Base-by-base conservation (phyloP, 2,329 filamentous ascomycete genomes). In the Thermochaetoides dissita region DNA sequence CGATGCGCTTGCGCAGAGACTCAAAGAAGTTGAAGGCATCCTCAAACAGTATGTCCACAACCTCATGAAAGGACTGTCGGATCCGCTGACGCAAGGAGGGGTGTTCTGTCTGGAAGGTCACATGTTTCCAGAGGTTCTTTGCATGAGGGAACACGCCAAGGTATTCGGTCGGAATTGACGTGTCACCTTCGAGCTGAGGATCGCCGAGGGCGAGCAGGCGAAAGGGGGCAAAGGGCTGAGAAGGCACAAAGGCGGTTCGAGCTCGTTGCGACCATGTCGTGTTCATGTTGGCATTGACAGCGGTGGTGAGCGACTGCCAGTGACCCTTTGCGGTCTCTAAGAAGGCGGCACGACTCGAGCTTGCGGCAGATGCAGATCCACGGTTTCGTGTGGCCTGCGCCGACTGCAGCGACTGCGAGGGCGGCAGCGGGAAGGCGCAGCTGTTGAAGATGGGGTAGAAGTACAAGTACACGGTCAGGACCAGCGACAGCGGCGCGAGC, bases 101-200 rank as follows among this genome's bases (percentile, higher is more conserved):
- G 37, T 71, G 64, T 9, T 52, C 50, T 5, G 63, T 64, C 49
- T 66, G 60, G 38, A 71, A 72, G 6, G 67, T 67, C 36, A 67
- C 54, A 44, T 72, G 72, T 30, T 60, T 59, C 39, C 63, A 58
- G 12, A 71, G 62, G 49, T 60, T 64, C 41, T 61, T 63, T 3
- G 72, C 52, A 51, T 79, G 72, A 1, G 74, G 72, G 39, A 79
- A 72, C 1, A 65, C 58, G 37, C 68, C 65, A 33, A 70, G 60
- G 48, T 70, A 65, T 32, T 67, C 64, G 41, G 69, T 71, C 10
- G 80, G 82, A 28, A 95, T 79, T 6, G 84, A 87, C 2, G 82
- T 86, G 57, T 94, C 85, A 53, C 89, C 89, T 63, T 96, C 89
- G 41, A 96, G 74, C 60, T 96, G 89, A 6, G 89, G 89, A 59